A percentile compares a stretch with the other conserved stretches of the same genome.
Evolutionary conservation across 768 basidiomycete species (phyloP).

Genomic region (Mycena leptocephala): DNA sequence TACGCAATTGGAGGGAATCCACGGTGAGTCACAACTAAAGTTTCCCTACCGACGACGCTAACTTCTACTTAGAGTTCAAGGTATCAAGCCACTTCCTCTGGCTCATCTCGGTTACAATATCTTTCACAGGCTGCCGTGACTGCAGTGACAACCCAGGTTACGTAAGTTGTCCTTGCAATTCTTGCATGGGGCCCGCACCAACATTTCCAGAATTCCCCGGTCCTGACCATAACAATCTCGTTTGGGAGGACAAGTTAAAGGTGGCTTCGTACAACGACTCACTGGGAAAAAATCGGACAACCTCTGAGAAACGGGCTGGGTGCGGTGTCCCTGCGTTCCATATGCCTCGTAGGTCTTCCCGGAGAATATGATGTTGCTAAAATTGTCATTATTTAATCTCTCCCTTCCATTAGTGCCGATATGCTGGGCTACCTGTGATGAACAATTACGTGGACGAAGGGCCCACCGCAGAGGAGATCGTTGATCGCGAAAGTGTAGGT

Average conservation of each 20-base stretch:
- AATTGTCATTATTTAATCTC: not conserved
- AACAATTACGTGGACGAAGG: not conserved
- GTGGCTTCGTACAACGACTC: not conserved
- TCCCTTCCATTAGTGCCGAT: not conserved
- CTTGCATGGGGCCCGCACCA: not conserved
- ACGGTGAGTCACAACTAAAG: not conserved
- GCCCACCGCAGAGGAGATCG: not conserved
- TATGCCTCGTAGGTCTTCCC: not conserved
- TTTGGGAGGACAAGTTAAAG: not conserved
- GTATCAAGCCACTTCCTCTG: not conserved
- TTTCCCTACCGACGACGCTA: not conserved
- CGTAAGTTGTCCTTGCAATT: not conserved
- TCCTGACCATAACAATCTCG: not conserved
- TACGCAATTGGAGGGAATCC: not conserved
- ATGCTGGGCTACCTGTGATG: not conserved
- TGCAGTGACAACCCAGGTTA: conserved; percentile 1
- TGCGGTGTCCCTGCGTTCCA: not conserved
- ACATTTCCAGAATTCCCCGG: not conserved
- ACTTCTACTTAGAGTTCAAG: not conserved
- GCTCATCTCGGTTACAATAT: not conserved
- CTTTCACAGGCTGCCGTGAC: not conserved
- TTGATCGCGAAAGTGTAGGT: not conserved
- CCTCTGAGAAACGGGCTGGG: not conserved
- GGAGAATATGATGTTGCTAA: not conserved
- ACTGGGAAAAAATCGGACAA: not conserved